A percentile compares a stretch with the other conserved stretches of the same genome.
Conservation (phyloP, 345 rosid genomes). For the Eutrema japonicum region DNA sequence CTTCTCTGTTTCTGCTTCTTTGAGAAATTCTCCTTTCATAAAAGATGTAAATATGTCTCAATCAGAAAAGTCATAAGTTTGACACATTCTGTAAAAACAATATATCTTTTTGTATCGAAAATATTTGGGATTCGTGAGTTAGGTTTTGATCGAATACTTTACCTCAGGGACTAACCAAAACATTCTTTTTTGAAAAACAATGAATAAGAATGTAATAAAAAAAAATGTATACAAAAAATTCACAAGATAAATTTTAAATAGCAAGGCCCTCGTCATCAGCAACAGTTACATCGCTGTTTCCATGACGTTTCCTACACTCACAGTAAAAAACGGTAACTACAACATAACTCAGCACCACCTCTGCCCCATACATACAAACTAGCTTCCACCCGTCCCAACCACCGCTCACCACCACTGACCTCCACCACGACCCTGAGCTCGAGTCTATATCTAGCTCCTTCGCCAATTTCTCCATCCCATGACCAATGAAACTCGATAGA, state of each 20-base stretch:
- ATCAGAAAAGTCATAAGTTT: background rate
- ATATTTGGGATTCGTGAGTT: too few species aligned
- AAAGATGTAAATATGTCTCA: background rate
- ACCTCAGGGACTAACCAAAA: too few species aligned
- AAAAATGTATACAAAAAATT: background rate
- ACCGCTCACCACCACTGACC: slow-evolving; percentile 42
- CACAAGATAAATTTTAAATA: slow-evolving; percentile 29
- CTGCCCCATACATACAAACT: slow-evolving; percentile 56
- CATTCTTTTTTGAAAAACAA: too few species aligned
- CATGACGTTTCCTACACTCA: slow-evolving; percentile 55
- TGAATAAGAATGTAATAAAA: too few species aligned
- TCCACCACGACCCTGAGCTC: slow-evolving; percentile 43
- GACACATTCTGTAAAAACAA: too few species aligned
- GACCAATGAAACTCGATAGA: slow-evolving; percentile 56
- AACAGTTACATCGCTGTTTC: slow-evolving; percentile 22
- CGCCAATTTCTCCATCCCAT: slow-evolving; percentile 54
- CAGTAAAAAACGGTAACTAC: slow-evolving; percentile 65
- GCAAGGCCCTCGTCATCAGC: slow-evolving; percentile 18
- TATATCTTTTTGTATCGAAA: too few species aligned
- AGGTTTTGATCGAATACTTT: too few species aligned
- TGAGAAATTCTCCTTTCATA: background rate
- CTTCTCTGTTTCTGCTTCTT: background rate
- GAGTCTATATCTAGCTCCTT: slow-evolving; percentile 44
- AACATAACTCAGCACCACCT: slow-evolving; percentile 64
- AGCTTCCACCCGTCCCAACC: slow-evolving; percentile 52